Evolutionary conservation across 495 filamentous ascomycete species (phyloP).

Genomic region (Bacidia gigantensis): DNA sequence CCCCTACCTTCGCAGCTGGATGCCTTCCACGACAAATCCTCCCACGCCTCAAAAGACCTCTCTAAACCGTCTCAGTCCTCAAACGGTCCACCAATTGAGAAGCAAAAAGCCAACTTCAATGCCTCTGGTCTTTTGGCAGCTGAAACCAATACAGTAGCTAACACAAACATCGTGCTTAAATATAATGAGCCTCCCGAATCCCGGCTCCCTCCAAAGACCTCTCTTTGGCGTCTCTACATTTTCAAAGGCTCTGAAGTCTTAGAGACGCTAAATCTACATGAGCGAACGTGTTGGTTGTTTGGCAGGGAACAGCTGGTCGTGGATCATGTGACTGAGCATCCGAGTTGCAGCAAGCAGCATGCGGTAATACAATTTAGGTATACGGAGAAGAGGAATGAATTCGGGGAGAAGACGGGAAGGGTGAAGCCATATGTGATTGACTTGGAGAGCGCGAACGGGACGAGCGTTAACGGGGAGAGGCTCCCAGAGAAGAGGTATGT

Average conservation of each 20-base stretch:
- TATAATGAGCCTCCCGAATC: slow-evolving; percentile 93
- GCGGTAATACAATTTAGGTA: slow-evolving; percentile 89
- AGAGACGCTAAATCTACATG: slow-evolving; percentile 61
- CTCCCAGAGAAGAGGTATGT: slow-evolving; percentile 66
- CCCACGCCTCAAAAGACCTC: slow-evolving; percentile 9
- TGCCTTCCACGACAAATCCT: slow-evolving; percentile 45
- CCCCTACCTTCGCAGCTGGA: slow-evolving; percentile 59
- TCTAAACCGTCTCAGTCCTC: slow-evolving; percentile 4
- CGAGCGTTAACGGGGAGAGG: slow-evolving; percentile 59
- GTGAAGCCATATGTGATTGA: slow-evolving; percentile 90
- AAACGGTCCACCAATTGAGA: slow-evolving; percentile 39
- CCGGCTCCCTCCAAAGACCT: slow-evolving; percentile 65
- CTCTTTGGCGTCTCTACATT: slow-evolving; percentile 79
- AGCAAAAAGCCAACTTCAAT: slow-evolving; percentile 78
- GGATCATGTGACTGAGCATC: slow-evolving; percentile 76
- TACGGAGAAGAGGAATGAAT: slow-evolving; percentile 40
- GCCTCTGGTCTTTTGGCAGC: slow-evolving; percentile 72
- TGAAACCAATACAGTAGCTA: slow-evolving; percentile 67
- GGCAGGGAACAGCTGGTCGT: slow-evolving; percentile 68
- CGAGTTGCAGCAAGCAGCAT: slow-evolving; percentile 87
- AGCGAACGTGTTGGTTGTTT: slow-evolving; percentile 78
- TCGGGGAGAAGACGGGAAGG: slow-evolving; percentile 45
- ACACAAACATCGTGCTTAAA: slow-evolving; percentile 61
- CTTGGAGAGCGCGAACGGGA: slow-evolving; percentile 88
- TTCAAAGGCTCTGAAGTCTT: slow-evolving; percentile 77